These are phyloP conservation scores for Coemansia sp. DNA, from an alignment of 192 early-diverging fungal species.

Conservation along the genomic window DNA sequence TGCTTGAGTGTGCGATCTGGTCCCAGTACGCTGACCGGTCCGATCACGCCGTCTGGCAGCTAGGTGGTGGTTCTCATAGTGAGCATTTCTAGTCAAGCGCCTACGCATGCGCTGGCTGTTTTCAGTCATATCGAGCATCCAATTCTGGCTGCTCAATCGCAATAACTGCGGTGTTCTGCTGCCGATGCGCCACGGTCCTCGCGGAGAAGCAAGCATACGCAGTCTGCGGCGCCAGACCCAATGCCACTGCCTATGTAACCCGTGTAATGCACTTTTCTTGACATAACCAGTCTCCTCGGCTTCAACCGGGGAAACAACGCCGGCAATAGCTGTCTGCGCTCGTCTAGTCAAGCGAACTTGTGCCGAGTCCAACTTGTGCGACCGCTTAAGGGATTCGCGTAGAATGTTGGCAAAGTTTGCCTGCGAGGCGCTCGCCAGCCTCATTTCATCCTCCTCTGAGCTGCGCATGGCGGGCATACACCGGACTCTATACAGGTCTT, in stretches of 20 bases:
- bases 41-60: conserved; percentile 41
- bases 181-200: conserved; percentile 30
- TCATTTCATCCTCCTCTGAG: conserved; percentile 42
- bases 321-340: conserved; percentile 35
- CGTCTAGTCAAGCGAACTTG: conserved; percentile 27
- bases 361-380: conserved; percentile 16
- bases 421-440: conserved; percentile 19
- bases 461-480: conserved; percentile 48
- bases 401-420: conserved; percentile 25
- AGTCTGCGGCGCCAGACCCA: conserved; percentile 35
- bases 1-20: neutral
- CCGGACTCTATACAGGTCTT: conserved; percentile 30
- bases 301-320: conserved; percentile 31
- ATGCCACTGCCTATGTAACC: conserved; percentile 24
- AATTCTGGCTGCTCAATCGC: conserved; percentile 14
- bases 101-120: conserved; percentile 45
- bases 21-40: conserved; percentile 15
- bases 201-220: conserved; percentile 27
- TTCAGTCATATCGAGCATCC: conserved; percentile 44
- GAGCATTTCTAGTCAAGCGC: conserved; percentile 21
- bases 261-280: conserved; percentile 8
- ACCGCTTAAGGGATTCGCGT: conserved; percentile 23
- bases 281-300: conserved; percentile 30
- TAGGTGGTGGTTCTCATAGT: conserved; percentile 28
- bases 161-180: neutral